These are phyloP conservation scores for Cryoendolithus antarcticus DNA, from an alignment of 2,329 filamentous ascomycete genomes.

Conservation along the genomic window DNA sequence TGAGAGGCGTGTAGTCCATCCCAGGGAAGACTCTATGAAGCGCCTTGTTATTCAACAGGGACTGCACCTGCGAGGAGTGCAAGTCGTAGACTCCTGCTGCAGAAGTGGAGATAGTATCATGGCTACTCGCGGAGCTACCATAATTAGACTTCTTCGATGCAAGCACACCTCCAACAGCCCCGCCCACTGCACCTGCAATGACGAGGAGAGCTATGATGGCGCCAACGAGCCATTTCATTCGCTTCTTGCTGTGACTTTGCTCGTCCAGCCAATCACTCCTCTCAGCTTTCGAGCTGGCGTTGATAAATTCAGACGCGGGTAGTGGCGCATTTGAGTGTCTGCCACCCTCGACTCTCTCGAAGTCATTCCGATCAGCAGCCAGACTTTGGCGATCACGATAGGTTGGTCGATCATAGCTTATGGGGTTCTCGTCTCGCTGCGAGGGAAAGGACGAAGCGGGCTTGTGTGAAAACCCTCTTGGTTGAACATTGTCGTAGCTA, in stretches of 20 bases:
- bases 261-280: constrained; percentile 54
- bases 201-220: constrained; percentile 52
- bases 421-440: too few species aligned
- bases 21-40: constrained; percentile 91
- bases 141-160: constrained; percentile 33
- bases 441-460: too few species aligned
- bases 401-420: too few species aligned
- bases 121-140: constrained; percentile 5
- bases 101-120: constrained; percentile 11
- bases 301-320: constrained; percentile 19
- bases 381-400: too few species aligned
- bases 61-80: constrained; percentile 67
- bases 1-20: constrained; percentile 88
- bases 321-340: constrained; percentile 35
- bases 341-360: too few species aligned
- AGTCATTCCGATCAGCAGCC: too few species aligned
- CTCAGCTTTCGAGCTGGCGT: constrained; percentile 32
- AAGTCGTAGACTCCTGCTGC: constrained; percentile 48
- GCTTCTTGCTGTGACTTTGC: constrained; percentile 50
- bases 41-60: constrained; percentile 64
- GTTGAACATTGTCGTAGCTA: too few species aligned
- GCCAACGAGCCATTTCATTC: constrained; percentile 57
- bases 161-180: constrained; percentile 60
- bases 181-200: constrained; percentile 59
- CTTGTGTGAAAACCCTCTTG: too few species aligned